Base-by-base conservation (phyloP, 257 asterid genomes). In the Fraxinus excelsior region DNA sequence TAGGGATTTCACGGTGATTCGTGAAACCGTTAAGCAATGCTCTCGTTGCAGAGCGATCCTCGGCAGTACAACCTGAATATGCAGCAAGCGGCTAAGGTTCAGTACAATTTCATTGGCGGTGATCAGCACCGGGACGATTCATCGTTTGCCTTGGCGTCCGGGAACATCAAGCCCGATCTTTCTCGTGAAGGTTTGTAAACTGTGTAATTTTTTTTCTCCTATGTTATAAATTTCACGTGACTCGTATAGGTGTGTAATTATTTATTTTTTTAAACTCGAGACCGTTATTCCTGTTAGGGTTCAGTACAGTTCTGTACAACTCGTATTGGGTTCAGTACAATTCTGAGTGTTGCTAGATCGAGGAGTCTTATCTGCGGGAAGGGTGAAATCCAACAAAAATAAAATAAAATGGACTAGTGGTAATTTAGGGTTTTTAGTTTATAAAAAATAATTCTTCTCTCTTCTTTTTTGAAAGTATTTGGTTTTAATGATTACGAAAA, bases 21-120 rank as follows among this genome's bases (percentile, higher is more conserved):
- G 81, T 75, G 19, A 42, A 80, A 68, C 77, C 75, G 75, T 77
- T 51, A 35, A 49, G 67, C 56, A 79, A 94, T 94, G 99, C 92
- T 94, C 87, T 92, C 97, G 86, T 84, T 92, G 91, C 97, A 91
- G 89, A 87, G 88, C 83, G 97, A 94, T 86, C 91, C 89, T 84
- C 88, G 94, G 84, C 92, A 90, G 84, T 84, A 84, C 83, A 85
- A 73, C 79, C 85, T 87, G 51, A 88, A 84, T 77, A 78, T 81
- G 83, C 91, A 87, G 70, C 84, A 74, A 82, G 83, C 76, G 9
- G 72, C 86, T 77, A 87, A 90, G 92, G 86, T 85, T 81, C 88
- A 90, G 25, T 84, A 82, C 76, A 85, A 83, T 85, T 62, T 62
- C 35, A 85, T 73, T 64, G 84, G 77, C 51, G 76, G 75, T 42